Base-by-base conservation (phyloP, 768 basidiomycete genomes). In the Jaapia argillacea region DNA sequence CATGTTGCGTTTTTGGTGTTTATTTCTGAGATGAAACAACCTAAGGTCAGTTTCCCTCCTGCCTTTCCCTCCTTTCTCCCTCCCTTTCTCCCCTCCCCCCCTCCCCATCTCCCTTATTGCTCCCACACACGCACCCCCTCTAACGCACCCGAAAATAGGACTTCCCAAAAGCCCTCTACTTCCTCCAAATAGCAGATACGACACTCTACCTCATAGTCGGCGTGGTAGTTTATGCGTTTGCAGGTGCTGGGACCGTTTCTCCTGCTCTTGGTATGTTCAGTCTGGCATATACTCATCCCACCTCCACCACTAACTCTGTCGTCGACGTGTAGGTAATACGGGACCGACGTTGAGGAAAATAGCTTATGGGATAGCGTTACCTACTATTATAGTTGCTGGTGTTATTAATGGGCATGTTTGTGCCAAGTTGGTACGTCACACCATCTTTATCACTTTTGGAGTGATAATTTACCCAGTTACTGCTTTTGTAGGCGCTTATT, bases 1-100 rank as follows among this genome's bases (percentile, higher is more conserved):
- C 58, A 59, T 36, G 56, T 59, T 27, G 58, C 48, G 1, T 59
- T 59, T 50, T 56, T 59, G 48, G 58, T 56, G 2, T 59, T 59
- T 48, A 59, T 59, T 40, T 48, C 58, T 4, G 58, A 59, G 48
- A 58, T 59, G 58, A 52, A 51, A 49, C 44, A 53, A 36, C 58
- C 58, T 4, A 36, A 47, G 39, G 55, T 54, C 20, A 2, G 48
- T 40, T 4, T 1, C 25, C 2, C 23, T 47, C 23, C 5, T 16
- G 28, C n/a, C n/a, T 33, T 10, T 10, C 28, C 10, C 16, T 16
- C 28, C 28, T 33, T 33, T 33, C 7, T 22, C 5, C 39, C 23
- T 23, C 16, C 27, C 18, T 45, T 42, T 23, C n/a, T 10, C 10
- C 28, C 10, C 16, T 16, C 28, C 28, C 16, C 16, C 16, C 7